Percentiles rank a stretch among this genome's conserved stretches.
These are phyloP conservation scores for Pseudogymnoascus sp. DNA, from an alignment of 2,329 filamentous ascomycete genomes.

Conservation along the genomic window DNA sequence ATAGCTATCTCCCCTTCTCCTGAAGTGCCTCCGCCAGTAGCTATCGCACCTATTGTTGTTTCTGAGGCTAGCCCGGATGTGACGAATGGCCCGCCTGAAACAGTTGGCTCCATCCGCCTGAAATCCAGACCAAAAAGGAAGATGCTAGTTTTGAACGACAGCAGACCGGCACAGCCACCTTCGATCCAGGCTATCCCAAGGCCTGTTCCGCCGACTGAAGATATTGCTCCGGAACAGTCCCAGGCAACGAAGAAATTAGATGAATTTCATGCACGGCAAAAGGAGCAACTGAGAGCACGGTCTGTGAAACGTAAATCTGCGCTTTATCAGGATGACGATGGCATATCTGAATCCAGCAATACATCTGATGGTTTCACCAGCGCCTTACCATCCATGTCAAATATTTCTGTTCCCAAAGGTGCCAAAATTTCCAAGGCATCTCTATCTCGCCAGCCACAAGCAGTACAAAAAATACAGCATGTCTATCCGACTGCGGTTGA, in stretches of 20 bases:
- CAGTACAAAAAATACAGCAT: not conserved
- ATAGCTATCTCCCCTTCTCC: not conserved
- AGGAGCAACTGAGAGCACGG: not conserved
- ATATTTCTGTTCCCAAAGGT: not conserved
- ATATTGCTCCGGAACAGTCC: not conserved
- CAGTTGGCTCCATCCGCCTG: slow-evolving; percentile 4
- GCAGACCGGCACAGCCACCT: not conserved
- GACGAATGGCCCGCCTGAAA: not conserved
- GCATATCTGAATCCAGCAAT: not conserved
- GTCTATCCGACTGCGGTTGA: not conserved
- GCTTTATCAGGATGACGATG: not conserved
- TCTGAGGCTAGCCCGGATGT: no score
- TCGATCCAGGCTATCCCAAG: not conserved
- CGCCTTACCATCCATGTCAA: not conserved
- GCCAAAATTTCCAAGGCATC: not conserved
- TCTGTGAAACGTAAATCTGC: not conserved
- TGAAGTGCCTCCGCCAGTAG: not conserved
- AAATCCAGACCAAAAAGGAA: slow-evolving; percentile 12
- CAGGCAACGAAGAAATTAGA: slow-evolving; percentile 10
- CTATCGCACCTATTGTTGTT: not conserved
- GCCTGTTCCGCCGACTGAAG: not conserved
- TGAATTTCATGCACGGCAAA: not conserved
- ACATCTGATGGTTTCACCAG: no score
- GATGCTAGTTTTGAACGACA: slow-evolving; percentile 2
- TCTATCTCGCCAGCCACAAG: not conserved